Percentiles rank a stretch among this genome's conserved stretches.
Conservation (phyloP, 768 basidiomycete genomes). For the Mycena sanguinolenta region DNA sequence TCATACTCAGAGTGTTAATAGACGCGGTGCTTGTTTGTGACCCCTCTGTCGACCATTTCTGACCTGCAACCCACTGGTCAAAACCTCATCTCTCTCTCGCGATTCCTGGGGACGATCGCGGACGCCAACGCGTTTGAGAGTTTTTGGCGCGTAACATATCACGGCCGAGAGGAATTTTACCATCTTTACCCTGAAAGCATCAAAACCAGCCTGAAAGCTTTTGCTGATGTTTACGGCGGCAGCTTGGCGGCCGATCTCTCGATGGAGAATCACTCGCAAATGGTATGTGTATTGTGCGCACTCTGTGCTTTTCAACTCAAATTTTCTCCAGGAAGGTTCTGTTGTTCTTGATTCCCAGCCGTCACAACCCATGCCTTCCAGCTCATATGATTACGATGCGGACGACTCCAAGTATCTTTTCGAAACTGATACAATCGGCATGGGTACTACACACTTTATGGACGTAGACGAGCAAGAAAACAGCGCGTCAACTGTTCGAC, state of each 20-base stretch:
- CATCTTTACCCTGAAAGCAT: conserved; percentile 57
- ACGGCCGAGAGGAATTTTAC: conserved; percentile 53
- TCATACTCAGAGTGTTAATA: conserved; percentile 28
- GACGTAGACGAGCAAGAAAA: conserved; percentile 12
- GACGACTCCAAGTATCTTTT: conserved; percentile 27
- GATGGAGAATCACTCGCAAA: conserved; percentile 51
- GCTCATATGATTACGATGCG: conserved; percentile 27
- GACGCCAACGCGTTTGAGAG: conserved; percentile 63
- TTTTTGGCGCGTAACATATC: conserved; percentile 73
- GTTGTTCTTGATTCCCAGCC: conserved; percentile 49
- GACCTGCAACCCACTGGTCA: conserved; percentile 54
- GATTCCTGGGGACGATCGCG: conserved; percentile 67
- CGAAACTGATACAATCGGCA: conserved; percentile 21
- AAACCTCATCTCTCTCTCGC: conserved; percentile 55
- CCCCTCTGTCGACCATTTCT: conserved; percentile 55
- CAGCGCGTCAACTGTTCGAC: conserved; percentile 28
- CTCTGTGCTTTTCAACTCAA: neutral
- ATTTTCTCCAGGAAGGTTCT: conserved; percentile 28
- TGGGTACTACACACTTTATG: conserved; percentile 22
- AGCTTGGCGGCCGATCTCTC: conserved; percentile 62
- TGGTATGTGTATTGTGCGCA: conserved; percentile 44
- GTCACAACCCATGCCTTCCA: conserved; percentile 20
- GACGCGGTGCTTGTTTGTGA: conserved; percentile 59
- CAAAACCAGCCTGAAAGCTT: conserved; percentile 59
- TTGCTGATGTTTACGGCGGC: conserved; percentile 61